Base-by-base conservation (phyloP, 495 filamentous ascomycete genomes). In the Stereocaulon alpinum region DNA sequence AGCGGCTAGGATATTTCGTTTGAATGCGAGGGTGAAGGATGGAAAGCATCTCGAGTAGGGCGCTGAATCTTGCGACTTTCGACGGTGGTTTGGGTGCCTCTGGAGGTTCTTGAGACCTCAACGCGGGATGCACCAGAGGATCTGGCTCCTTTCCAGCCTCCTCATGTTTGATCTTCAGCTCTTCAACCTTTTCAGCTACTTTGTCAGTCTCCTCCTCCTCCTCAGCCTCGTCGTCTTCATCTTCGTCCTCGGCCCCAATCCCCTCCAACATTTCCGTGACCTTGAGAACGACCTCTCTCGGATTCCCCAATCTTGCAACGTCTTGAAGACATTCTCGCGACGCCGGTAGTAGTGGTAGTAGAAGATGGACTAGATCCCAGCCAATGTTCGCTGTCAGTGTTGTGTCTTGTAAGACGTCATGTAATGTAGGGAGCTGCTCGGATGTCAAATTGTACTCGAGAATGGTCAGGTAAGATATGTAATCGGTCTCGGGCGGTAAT, bases 291-390 rank as follows among this genome's bases (percentile, higher is more conserved):
- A 96, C 93, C 68, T 98, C 93, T 55, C 93, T 77, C 0, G 93
- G 94, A 65, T 97, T 98, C 24, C 93, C 93, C 52, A 91, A 73
- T 11, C 85, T 77, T 20, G 94, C 92, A 15, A 88, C 78, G 70
- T 85, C 79, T 54, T 88, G 82, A 1, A 98, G 78, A 69, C 91
- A 95, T 65, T 80, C 72, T 42, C 83, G 79, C 3, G 85, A 88
- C 40, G 79, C 83, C 1, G 86, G 84, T 1, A 96, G 69, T 64
- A 85, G 80, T 18, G 87, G 84, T 20, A 96, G 74, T 2, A 98
- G 81, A 50, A 95, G 80, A 67, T 88, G 85, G 9, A 98, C 86
- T 44, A 98, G 72, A 67, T 98, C 93, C 93, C 93, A 98, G 48
- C 93, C 94, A 66, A 98, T 95, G 62, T 95, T 90, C 49, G 82